Percentiles rank a stretch among this genome's conserved stretches.
Evolutionary conservation across 768 basidiomycete genomes (phyloP).

Genomic region (Tylopilus sp.): DNA sequence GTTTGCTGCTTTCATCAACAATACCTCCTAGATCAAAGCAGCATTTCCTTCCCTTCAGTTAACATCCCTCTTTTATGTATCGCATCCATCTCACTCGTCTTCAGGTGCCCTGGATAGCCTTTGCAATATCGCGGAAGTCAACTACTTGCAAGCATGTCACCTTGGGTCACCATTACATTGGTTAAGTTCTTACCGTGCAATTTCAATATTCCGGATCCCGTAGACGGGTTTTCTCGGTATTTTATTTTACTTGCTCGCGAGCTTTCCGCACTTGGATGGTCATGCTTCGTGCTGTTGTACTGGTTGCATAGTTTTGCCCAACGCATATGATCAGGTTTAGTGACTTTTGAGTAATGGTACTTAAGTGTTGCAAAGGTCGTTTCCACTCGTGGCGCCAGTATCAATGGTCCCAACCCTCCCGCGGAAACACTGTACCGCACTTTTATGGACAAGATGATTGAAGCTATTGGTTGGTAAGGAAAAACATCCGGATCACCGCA

Average conservation of each 20-base stretch:
- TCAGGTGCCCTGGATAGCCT: conserved; percentile 43
- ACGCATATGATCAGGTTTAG: too few relatives aligned
- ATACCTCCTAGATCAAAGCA: conserved; percentile 26
- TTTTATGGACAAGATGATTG: too few relatives aligned
- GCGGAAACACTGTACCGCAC: too few relatives aligned
- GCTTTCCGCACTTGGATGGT: conserved; percentile 3
- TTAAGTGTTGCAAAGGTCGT: conserved; percentile 2
- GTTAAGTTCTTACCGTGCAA: neutral
- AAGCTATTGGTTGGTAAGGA: too few relatives aligned
- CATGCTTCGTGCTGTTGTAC: neutral
- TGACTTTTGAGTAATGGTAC: too few relatives aligned
- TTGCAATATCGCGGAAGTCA: conserved; percentile 48
- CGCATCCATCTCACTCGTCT: conserved; percentile 7
- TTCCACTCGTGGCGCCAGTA: too few relatives aligned
- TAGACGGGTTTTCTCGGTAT: conserved; percentile 8
- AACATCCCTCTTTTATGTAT: conserved; percentile 7
- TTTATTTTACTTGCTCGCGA: neutral
- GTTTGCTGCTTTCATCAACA: conserved; percentile 43
- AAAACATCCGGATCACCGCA: too few relatives aligned
- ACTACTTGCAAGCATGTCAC: conserved; percentile 50
- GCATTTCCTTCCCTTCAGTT: conserved; percentile 66
- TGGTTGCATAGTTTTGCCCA: too few relatives aligned
- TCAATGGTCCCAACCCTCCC: too few relatives aligned
- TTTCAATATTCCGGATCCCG: conserved; percentile 15
- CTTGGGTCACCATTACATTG: conserved; percentile 45